Evolutionary conservation across 2,329 filamentous ascomycete genomes (phyloP).

Genomic region (Diaporthe destruens): DNA sequence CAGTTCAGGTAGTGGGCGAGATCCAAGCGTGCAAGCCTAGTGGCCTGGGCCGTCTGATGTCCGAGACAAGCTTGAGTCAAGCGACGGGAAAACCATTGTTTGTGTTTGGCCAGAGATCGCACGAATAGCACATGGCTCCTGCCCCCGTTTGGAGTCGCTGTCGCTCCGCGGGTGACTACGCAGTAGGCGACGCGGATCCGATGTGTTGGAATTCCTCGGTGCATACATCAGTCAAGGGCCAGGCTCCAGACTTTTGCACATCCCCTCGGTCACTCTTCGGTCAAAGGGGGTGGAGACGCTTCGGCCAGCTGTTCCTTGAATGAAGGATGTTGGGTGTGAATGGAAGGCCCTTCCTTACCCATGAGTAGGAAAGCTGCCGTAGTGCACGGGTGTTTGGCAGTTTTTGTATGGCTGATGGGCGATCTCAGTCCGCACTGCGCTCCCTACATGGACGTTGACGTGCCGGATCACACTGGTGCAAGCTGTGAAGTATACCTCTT

Average conservation of each 20-base stretch:
- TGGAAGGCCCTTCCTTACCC: constrained; percentile 28
- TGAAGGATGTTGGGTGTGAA: constrained; percentile 16
- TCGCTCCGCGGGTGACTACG: constrained; percentile 14
- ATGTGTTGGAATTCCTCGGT: constrained; percentile 29
- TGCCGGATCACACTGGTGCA: constrained; percentile 8
- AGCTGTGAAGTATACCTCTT: not conserved
- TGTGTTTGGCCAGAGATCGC: constrained; percentile 25
- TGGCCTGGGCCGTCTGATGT: constrained; percentile 37
- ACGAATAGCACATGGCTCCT: constrained; percentile 14
- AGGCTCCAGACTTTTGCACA: constrained; percentile 19
- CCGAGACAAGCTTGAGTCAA: constrained; percentile 40
- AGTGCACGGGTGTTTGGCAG: constrained; percentile 19
- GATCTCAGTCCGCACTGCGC: constrained; percentile 29
- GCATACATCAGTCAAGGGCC: constrained; percentile 8
- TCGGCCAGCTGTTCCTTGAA: constrained; percentile 29
- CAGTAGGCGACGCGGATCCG: constrained; percentile 18
- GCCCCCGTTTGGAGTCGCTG: constrained; percentile 13
- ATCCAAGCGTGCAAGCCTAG: constrained; percentile 19
- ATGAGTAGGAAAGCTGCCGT: constrained; percentile 8
- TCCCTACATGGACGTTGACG: constrained; percentile 8
- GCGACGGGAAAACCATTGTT: constrained; percentile 31
- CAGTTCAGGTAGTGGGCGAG: constrained; percentile 12
- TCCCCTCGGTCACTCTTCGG: constrained; percentile 25
- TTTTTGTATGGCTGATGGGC: constrained; percentile 12
- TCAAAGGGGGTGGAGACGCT: constrained; percentile 8